Conservation (phyloP, 306 rosid genomes). For the Quercus alba region DNA sequence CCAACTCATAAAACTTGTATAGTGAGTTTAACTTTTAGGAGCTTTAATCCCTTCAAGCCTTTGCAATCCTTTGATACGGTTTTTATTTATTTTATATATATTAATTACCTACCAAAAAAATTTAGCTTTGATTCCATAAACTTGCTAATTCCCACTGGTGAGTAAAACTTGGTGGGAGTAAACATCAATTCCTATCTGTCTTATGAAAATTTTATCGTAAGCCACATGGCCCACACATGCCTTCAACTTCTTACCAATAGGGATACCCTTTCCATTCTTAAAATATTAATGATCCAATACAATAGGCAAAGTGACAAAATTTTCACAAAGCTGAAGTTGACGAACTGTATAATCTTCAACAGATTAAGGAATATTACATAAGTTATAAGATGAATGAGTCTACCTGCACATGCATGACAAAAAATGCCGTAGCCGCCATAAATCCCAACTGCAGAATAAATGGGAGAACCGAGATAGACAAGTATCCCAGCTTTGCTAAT, state of each 20-base stretch:
- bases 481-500: conserved; percentile 40
- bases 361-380: background rate
- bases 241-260: background rate
- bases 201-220: background rate
- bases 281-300: background rate
- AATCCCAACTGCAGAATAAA: conserved; percentile 76
- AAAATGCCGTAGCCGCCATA: conserved; percentile 71
- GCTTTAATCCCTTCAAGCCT: background rate
- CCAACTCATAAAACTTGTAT: background rate
- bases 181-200: background rate
- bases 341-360: background rate
- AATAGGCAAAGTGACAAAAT: background rate
- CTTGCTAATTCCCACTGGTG: background rate
- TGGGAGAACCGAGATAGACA: conserved; percentile 74
- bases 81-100: too few relatives aligned
- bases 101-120: background rate
- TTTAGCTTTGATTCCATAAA: background rate
- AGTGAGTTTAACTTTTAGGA: background rate
- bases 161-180: background rate
- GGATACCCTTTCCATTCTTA: background rate
- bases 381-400: conserved; percentile 16
- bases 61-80: too few relatives aligned
- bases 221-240: too few relatives aligned
- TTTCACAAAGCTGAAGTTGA: background rate
- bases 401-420: conserved; percentile 97